Percentiles rank a stretch among this genome's conserved stretches.
Evolutionary conservation across 2,329 filamentous ascomycete genomes (phyloP).

Genomic region (Phialophora macrospora): DNA sequence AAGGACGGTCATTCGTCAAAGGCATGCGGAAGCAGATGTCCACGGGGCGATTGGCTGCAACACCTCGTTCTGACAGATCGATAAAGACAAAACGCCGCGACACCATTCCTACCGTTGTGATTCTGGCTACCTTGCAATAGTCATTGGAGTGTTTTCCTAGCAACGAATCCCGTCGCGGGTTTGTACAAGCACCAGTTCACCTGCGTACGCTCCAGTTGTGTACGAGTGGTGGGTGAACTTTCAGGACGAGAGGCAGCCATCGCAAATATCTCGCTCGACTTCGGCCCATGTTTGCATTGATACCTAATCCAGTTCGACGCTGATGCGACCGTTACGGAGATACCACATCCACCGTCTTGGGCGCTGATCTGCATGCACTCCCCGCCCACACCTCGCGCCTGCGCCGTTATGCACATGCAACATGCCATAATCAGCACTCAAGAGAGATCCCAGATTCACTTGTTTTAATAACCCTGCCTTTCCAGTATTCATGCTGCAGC

Average conservation of each 20-base stretch:
- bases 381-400: neutral
- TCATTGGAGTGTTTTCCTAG: neutral
- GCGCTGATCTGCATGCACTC: neutral
- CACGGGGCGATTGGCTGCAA: neutral
- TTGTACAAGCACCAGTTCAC: neutral
- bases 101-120: neutral
- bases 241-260: neutral
- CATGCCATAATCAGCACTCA: slow-evolving; percentile 11
- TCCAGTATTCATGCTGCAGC: neutral
- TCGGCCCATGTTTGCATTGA: neutral
- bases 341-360: neutral
- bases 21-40: neutral
- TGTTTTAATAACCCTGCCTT: neutral
- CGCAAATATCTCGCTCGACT: neutral
- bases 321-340: neutral
- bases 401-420: slow-evolving; percentile 10
- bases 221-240: neutral
- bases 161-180: neutral
- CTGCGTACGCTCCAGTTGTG: neutral
- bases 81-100: neutral
- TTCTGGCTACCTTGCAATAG: neutral
- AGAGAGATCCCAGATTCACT: neutral
- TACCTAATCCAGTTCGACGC: neutral
- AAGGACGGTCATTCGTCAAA: neutral
- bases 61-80: neutral